Evolutionary conservation across 176 grass and related monocot genomes (phyloP).

Genomic region (Ensete glaucum): DNA sequence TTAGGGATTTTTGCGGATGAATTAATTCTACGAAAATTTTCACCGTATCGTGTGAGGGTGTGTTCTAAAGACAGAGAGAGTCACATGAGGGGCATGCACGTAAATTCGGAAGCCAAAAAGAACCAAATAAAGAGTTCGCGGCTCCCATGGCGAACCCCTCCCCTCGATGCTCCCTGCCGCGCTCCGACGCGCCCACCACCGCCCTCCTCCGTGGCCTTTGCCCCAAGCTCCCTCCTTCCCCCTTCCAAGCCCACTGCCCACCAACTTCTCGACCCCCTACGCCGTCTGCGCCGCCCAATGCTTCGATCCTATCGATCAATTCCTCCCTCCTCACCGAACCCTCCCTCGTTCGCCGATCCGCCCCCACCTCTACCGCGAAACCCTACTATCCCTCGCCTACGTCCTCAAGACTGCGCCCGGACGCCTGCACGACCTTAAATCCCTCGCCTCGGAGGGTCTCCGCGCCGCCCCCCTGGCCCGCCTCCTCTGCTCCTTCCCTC

Average conservation of each 20-base stretch:
- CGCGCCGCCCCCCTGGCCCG: not conserved
- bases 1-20: no score
- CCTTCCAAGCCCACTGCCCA: not conserved
- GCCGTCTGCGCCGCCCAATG: not conserved
- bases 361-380: conserved; percentile 6
- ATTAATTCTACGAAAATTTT: no score
- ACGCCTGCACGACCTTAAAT: not conserved
- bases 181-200: conserved; percentile 35
- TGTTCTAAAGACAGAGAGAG: no score
- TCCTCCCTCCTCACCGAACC: conserved; percentile 10
- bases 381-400: conserved; percentile 14
- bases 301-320: conserved; percentile 16
- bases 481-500: conserved; percentile 2
- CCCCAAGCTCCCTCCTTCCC: not conserved
- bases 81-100: not conserved
- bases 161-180: conserved; percentile 22
- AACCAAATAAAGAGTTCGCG: not conserved
- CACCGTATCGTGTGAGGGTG: no score
- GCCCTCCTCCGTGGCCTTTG: not conserved
- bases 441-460: not conserved
- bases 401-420: conserved; percentile 10
- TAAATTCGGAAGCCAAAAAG: not conserved
- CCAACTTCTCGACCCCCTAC: not conserved
- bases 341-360: not conserved
- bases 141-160: conserved; percentile 3